Base-by-base conservation (phyloP, 129 eudicot genomes). In the Artemisia annua region DNA sequence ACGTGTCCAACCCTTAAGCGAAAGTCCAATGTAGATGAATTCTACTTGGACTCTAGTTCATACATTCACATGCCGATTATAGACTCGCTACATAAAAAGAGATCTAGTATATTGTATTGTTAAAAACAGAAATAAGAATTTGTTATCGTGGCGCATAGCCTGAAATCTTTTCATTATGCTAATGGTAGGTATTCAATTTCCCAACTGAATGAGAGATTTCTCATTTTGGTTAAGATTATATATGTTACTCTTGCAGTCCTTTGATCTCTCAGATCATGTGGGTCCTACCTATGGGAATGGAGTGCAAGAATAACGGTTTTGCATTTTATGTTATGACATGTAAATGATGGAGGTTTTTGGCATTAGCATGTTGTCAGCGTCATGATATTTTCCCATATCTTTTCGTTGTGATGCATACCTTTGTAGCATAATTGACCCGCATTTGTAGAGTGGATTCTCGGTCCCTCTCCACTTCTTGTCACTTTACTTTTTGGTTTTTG, bases 381-480 rank as follows among this genome's bases (percentile, higher is more conserved):
- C 77, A 62, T 55, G 66, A 63, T 78, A 78, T 78, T 53, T 62
- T 54, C 12, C 48, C 3, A 39, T 59, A 22, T 28, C 35, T 39
- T 70, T 39, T 56, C 6, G 54, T 77, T 67, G 46, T 63, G 70
- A 71, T 70, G 59, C 24, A 53, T 71, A 62, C 32, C 26, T 14
- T 44, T 70, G 67, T 61, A 69, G 57, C 76, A 84, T 32, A 52
- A 74, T 69, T 87, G 89, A 85, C 82, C 82, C 81, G 80, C 75
- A 62, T 58, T 50, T 52, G 35, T 73, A 54, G 58, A 73, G 82
- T 87, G 92, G 89, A 60, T 78, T 83, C 71, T 68, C 69, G 92
- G 89, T 84, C 67, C 92, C 91, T 80, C 80, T 75, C 81, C 77
- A 76, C 79, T 80, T 73, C 60, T 74, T 51, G 39, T 16, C 68